phyloP scores from a whole-genome alignment of 2,329 filamentous ascomycete species.

The Colletotrichum higginsianum region DNA sequence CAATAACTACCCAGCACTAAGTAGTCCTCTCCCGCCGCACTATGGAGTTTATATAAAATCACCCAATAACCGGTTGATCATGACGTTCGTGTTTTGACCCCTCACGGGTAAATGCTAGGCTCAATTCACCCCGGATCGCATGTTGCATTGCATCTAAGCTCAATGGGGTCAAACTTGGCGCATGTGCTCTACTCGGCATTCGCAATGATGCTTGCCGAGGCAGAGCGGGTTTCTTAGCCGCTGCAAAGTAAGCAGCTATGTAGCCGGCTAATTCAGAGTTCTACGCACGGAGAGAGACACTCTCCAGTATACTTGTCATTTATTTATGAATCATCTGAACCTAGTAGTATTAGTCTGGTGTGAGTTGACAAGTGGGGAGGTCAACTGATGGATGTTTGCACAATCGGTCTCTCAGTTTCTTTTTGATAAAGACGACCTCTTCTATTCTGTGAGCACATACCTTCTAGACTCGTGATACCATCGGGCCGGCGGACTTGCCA shows the following conservation, averaged over 20 bases:
- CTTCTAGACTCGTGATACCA: too few relatives aligned
- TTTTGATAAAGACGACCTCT: too few relatives aligned
- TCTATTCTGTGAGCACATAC: too few relatives aligned
- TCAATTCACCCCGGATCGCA: constrained; percentile 32
- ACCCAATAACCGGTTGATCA: not conserved
- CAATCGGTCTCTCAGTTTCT: too few relatives aligned
- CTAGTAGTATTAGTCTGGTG: too few relatives aligned
- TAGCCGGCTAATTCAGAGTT: too few relatives aligned
- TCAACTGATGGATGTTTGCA: too few relatives aligned
- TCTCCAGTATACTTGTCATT: too few relatives aligned
- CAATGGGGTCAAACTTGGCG: constrained; percentile 5
- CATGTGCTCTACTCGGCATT: constrained; percentile 14
- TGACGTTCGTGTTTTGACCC: constrained; percentile 32
- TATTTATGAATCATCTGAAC: too few relatives aligned
- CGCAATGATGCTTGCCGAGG: constrained; percentile 25
- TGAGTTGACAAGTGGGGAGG: too few relatives aligned
- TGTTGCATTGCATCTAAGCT: constrained; percentile 22
- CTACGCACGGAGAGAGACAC: too few relatives aligned
- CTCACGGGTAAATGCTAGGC: constrained; percentile 38
- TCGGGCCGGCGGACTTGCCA: too few relatives aligned
- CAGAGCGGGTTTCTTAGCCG: not conserved
- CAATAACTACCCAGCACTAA: not conserved
- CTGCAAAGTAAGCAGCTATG: not conserved
- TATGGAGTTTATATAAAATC: constrained; percentile 9
- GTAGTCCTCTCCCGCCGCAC: not conserved